Evolutionary conservation across 768 basidiomycete species (phyloP).

Genomic region (Leccinum incarnatum): DNA sequence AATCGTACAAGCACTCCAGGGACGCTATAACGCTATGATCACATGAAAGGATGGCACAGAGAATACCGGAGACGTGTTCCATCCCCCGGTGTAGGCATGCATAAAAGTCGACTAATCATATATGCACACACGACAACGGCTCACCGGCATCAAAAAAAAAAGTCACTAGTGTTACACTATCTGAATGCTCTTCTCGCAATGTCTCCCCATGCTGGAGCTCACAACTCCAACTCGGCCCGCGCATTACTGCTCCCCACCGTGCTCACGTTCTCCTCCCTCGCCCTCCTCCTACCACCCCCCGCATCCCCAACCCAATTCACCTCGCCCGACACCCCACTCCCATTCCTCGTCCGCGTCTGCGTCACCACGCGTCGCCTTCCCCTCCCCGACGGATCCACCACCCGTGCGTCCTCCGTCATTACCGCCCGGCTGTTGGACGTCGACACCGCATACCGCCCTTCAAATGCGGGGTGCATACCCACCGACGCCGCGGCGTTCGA

Average conservation of each 20-base stretch:
- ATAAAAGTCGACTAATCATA: not conserved
- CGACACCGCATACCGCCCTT: slow-evolving; percentile 36
- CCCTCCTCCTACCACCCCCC: not conserved
- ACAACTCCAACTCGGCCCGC: slow-evolving; percentile 18
- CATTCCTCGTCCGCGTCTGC: not conserved
- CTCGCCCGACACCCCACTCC: slow-evolving; percentile 6
- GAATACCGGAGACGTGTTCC: not conserved
- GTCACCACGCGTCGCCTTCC: slow-evolving; percentile 29
- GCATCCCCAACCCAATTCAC: slow-evolving; percentile 16
- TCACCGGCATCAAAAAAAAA: not conserved
- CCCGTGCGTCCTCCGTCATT: slow-evolving; percentile 15
- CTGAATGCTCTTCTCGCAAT: not conserved
- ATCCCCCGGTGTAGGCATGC: not conserved
- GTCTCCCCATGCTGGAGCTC: not conserved
- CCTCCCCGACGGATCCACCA: slow-evolving; percentile 31
- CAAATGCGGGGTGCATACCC: slow-evolving; percentile 35
- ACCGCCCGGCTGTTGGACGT: slow-evolving; percentile 22
- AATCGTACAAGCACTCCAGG: too few species aligned
- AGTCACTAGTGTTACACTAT: not conserved
- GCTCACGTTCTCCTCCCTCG: not conserved
- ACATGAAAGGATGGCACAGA: too few species aligned
- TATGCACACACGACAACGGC: not conserved
- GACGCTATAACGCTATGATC: too few species aligned
- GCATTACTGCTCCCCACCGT: slow-evolving; percentile 25
- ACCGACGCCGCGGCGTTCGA: slow-evolving; percentile 32